A percentile compares a stretch with the other conserved stretches of the same genome.
Evolutionary conservation across 768 basidiomycete species (phyloP).

Genomic region (Tulasnella sp.): DNA sequence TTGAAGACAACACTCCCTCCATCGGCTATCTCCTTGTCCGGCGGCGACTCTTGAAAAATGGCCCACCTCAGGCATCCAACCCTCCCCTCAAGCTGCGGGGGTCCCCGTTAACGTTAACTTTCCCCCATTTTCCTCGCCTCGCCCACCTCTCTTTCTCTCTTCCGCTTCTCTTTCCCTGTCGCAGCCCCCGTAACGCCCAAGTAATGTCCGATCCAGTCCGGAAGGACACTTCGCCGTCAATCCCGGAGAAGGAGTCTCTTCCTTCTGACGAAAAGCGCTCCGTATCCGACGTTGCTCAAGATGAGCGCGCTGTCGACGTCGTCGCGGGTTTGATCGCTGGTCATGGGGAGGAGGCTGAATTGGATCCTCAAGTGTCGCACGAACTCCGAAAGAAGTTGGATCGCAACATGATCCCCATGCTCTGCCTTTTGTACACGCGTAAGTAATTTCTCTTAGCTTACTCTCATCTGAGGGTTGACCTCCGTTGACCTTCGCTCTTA

Average conservation of each 20-base stretch:
- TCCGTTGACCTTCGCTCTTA: background rate
- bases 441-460: background rate
- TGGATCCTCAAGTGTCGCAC: background rate
- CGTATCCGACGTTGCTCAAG: background rate
- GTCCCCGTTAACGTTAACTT: background rate
- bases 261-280: background rate
- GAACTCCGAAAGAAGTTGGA: constrained; percentile 3
- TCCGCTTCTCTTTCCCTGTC: too few species aligned
- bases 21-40: background rate
- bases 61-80: background rate
- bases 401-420: background rate
- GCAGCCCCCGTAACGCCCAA: too few species aligned
- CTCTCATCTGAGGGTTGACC: background rate
- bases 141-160: background rate
- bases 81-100: background rate
- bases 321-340: background rate
- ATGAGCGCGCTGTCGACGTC: constrained; percentile 1
- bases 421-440: constrained; percentile 1
- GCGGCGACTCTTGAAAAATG: background rate
- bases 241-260: too few species aligned
- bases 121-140: background rate
- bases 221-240: too few species aligned
- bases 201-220: too few species aligned
- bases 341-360: constrained; percentile 1
- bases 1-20: background rate